Evolutionary conservation across 2,329 filamentous ascomycete species (phyloP).

Genomic region (Xylariaceae sp.): DNA sequence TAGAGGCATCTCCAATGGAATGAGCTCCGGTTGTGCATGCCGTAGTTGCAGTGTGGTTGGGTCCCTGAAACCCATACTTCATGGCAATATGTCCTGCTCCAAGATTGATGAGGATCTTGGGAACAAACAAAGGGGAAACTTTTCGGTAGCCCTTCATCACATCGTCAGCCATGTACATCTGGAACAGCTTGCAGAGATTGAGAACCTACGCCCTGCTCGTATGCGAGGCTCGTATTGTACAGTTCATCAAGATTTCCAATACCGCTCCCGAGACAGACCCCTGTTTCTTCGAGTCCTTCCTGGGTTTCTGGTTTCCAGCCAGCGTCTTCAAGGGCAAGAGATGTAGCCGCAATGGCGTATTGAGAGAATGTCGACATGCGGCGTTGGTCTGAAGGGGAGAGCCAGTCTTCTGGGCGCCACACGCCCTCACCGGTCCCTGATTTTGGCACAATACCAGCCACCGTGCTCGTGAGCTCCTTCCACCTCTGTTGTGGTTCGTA

Average conservation of each 20-base stretch:
- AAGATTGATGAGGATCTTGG: conserved; percentile 88
- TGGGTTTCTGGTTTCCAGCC: conserved; percentile 62
- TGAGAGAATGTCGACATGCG: conserved; percentile 91
- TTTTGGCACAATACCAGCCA: conserved; percentile 76
- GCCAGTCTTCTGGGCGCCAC: conserved; percentile 53
- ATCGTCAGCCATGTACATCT: background rate
- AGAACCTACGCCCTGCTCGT: conserved; percentile 63
- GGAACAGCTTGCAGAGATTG: background rate
- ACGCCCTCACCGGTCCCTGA: conserved; percentile 32
- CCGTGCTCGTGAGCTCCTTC: conserved; percentile 71
- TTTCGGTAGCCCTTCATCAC: conserved; percentile 95
- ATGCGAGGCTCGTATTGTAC: conserved; percentile 76
- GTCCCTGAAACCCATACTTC: conserved; percentile 82
- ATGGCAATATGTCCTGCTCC: conserved; percentile 94
- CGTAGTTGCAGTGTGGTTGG: conserved; percentile 88
- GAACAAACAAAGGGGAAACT: conserved; percentile 90
- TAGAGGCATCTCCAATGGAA: conserved; percentile 88
- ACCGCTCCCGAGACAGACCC: conserved; percentile 89
- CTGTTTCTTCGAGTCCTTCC: conserved; percentile 69
- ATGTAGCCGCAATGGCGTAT: conserved; percentile 80
- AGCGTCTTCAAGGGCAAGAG: conserved; percentile 82
- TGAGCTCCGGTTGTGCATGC: conserved; percentile 96
- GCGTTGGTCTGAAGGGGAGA: conserved; percentile 52
- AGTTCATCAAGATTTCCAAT: conserved; percentile 93
- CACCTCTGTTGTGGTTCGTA: conserved; percentile 56